Base-by-base conservation (phyloP, 2,329 filamentous ascomycete genomes). In the Diaporthe capsici region DNA sequence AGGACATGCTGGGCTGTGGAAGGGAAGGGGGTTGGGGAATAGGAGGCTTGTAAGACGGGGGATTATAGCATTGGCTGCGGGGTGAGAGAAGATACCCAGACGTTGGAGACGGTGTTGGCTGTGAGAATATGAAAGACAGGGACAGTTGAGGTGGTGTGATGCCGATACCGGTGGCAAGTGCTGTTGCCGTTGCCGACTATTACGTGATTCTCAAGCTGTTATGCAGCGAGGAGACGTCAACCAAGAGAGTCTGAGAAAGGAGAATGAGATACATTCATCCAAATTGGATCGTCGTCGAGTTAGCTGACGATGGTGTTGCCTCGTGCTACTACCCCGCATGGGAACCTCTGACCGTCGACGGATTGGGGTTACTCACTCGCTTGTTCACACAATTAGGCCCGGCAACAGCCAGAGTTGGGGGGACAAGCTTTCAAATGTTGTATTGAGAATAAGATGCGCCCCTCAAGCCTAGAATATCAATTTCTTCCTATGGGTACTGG, bases 401-500 rank as follows among this genome's bases (percentile, higher is more conserved):
- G 9, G 60, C 53, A n/a, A 28, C 22, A 31, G 5, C 34, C 49
- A 12, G 15, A 42, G 39, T 70, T 37, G 7, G 63, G 49, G 39
- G 34, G n/a, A 39, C 65, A 70, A 42, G 49, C 65, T 55, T 70
- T 28, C 15, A n/a, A 70, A 42, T 34, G 25, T 49, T 42, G n/a
- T 55, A 61, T 55, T 55, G 58, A 57, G 57, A 34, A 65, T 60
- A 47, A 65, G 25, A 57, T 17, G n/a, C 28, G 58, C 34, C 51
- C 49, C 12, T 37, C 39, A 57, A 25, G 39, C 49, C 47, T 44
- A 37, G 47, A 55, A 73, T 55, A 22, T 65, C 42, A 57, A 71
- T 72, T 74, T 61, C 51, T 75, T 72, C 61, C 72, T 76, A 76
- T 60, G 57, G 55, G 72, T 76, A 68, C 67, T 76, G 75, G 75